phyloP scores from a whole-genome alignment of 1,284 basidiomycete species.

The Hymenochaete sp. region DNA sequence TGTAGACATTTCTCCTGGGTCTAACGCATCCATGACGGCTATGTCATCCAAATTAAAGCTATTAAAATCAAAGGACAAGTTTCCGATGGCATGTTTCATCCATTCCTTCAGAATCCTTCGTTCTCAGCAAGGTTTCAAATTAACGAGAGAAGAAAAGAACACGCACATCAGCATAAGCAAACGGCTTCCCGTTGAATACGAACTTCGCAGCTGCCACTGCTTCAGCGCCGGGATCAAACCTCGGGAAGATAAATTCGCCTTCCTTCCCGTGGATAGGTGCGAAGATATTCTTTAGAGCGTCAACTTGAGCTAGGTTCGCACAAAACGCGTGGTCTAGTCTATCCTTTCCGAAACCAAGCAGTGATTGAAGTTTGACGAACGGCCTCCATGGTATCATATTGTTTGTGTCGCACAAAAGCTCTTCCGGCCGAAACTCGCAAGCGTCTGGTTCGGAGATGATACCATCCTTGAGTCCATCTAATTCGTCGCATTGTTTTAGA shows the following conservation, averaged over 20 bases:
- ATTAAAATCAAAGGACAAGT: conserved; percentile 12
- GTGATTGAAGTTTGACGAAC: no score
- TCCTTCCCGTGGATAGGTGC: conserved; percentile 25
- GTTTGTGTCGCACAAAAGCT: conserved; percentile 21
- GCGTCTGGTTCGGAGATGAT: conserved; percentile 26
- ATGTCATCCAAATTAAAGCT: conserved; percentile 17
- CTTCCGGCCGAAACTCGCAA: conserved; percentile 24
- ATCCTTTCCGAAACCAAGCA: no score
- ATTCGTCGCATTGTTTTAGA: conserved; percentile 27
- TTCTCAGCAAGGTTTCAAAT: no score
- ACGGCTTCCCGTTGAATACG: conserved; percentile 11
- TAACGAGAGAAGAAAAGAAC: not conserved
- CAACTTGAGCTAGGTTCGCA: conserved; percentile 27
- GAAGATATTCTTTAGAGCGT: conserved; percentile 28
- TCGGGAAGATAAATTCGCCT: conserved; percentile 27
- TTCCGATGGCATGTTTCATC: conserved; percentile 18
- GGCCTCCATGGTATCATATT: no score
- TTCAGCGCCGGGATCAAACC: conserved; percentile 20
- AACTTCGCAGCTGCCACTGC: not conserved
- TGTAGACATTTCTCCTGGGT: conserved; percentile 17
- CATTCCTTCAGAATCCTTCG: conserved; percentile 12
- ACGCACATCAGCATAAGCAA: conserved; percentile 8
- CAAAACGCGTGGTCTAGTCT: conserved; percentile 21
- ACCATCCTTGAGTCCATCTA: conserved; percentile 30
- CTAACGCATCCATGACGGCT: conserved; percentile 10